phyloP scores from a whole-genome alignment of 441 rosid genomes.

The Populus tomentosa region DNA sequence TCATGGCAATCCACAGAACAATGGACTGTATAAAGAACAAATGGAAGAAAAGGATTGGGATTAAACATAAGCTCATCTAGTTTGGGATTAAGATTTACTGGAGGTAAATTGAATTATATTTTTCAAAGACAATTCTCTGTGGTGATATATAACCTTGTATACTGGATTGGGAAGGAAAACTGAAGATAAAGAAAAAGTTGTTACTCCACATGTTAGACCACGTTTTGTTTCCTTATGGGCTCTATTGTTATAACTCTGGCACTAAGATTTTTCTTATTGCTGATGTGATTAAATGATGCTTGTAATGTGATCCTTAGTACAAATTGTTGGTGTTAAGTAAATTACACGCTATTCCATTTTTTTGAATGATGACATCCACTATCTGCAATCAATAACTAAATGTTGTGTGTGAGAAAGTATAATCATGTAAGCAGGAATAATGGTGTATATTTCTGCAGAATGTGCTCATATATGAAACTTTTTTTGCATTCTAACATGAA shows the following conservation, averaged over 20 bases:
- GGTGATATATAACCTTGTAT: background rate
- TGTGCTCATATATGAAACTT: background rate
- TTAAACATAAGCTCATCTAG: background rate
- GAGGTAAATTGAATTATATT: background rate
- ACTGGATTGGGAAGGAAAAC: background rate
- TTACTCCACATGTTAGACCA: background rate
- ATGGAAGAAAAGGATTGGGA: background rate
- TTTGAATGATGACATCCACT: background rate
- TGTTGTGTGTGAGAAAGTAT: background rate
- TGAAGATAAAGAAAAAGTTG: background rate
- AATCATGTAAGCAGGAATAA: background rate
- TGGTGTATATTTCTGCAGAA: background rate
- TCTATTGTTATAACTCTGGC: background rate
- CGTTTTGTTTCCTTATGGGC: background rate
- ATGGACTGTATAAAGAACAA: background rate
- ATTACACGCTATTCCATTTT: background rate
- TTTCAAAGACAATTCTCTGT: background rate
- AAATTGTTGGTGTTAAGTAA: background rate
- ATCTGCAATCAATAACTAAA: background rate
- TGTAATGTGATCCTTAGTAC: background rate
- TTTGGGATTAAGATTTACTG: background rate
- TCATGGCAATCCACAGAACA: background rate
- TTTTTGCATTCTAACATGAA: slow-evolving; percentile 16
- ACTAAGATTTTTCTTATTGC: background rate
- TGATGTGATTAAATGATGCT: background rate